Conservation (phyloP, 108 stramenopile species). For the Cyclotella choctawhatcheeana region DNA sequence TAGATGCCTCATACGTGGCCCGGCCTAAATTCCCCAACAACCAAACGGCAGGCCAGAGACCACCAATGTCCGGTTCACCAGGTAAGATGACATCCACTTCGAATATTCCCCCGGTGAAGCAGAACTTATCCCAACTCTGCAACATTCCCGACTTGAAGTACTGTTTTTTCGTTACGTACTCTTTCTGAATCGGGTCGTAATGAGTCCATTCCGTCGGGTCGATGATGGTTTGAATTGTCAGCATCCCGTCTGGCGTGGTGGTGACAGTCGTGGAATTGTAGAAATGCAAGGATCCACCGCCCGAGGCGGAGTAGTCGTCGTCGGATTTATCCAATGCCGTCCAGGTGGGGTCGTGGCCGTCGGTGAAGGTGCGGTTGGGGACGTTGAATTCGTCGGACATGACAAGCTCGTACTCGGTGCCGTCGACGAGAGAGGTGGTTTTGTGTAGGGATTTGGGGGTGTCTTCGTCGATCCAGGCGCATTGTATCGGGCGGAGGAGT, state of each 20-base stretch:
- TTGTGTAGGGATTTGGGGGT: constrained; percentile 72
- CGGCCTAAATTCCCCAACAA: constrained; percentile 94
- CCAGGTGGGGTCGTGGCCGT: constrained; percentile 94
- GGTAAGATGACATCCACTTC: constrained; percentile 94
- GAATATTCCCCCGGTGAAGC: constrained; percentile 96
- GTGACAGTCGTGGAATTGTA: constrained; percentile 89
- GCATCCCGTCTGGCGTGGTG: constrained; percentile 85
- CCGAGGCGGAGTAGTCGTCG: constrained; percentile 80
- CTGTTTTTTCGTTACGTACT: constrained; percentile 64
- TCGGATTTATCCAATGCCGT: constrained; percentile 92
- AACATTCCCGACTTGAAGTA: constrained; percentile 91
- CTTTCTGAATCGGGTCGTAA: constrained; percentile 73
- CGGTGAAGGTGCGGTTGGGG: constrained; percentile 85
- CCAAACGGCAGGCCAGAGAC: constrained; percentile 98
- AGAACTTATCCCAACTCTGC: constrained; percentile 97
- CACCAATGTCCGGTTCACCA: constrained; percentile 80
- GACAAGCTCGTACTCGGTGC: constrained; percentile 73
- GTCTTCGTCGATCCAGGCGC: constrained; percentile 70
- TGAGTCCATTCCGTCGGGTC: constrained; percentile 69
- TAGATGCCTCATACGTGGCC: constrained; percentile 90
- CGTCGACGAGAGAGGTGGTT: constrained; percentile 78
- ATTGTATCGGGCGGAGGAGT: neutral
- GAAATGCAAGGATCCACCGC: constrained; percentile 93
- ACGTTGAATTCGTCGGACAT: constrained; percentile 93
- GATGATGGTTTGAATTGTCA: constrained; percentile 74